Conservation (phyloP, 768 basidiomycete genomes). For the Suillus occidentalis region DNA sequence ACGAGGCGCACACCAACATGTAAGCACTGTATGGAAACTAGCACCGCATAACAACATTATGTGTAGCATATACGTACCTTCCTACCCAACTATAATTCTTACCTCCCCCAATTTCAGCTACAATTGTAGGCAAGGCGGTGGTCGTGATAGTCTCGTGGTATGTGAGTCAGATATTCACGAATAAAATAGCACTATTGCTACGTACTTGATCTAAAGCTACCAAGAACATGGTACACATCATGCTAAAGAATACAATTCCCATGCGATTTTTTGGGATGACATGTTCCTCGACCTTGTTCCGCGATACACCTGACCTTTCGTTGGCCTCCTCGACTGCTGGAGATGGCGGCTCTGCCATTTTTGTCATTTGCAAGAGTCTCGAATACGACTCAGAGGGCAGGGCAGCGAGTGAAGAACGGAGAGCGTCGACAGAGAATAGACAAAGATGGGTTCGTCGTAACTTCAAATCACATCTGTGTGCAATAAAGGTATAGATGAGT, state of each 20-base stretch:
- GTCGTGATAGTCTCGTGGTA: constrained; percentile 41
- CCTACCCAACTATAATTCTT: constrained; percentile 52
- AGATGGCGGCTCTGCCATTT: background rate
- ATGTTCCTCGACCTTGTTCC: constrained; percentile 41
- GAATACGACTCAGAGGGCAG: background rate
- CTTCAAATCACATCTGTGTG: background rate
- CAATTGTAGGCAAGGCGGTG: constrained; percentile 52
- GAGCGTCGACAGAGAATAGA: background rate
- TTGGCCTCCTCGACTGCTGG: constrained; percentile 7
- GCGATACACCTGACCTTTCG: constrained; percentile 31
- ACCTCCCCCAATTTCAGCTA: constrained; percentile 42
- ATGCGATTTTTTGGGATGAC: constrained; percentile 43
- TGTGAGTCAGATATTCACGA: background rate
- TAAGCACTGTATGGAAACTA: constrained; percentile 37
- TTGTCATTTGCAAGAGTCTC: background rate
- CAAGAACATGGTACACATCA: constrained; percentile 44
- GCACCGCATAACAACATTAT: background rate
- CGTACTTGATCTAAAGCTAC: constrained; percentile 49
- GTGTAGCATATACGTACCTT: constrained; percentile 27
- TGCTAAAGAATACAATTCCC: constrained; percentile 41
- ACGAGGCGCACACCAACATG: constrained; percentile 42
- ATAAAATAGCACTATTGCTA: background rate
- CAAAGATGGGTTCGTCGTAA: background rate
- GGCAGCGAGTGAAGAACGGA: background rate
- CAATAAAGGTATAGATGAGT: background rate